Conservation (phyloP, 768 basidiomycete species). For the Pseudohyphozyma bogoriensis region DNA sequence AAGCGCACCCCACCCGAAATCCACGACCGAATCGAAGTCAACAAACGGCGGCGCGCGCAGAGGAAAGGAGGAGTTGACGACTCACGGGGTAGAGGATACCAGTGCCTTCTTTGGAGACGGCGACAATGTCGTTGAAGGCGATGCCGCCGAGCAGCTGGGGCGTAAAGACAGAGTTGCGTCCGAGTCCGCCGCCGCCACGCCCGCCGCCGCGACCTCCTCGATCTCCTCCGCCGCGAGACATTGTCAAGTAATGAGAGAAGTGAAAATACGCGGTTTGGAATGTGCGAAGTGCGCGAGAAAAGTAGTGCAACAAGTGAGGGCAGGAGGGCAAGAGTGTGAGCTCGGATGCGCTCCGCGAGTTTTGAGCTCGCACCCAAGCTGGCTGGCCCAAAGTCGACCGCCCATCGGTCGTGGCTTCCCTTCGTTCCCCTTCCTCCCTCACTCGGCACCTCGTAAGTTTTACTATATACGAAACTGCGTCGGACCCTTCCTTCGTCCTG, state of each 20-base stretch:
- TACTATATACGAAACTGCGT: too few species aligned
- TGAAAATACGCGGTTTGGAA: too few species aligned
- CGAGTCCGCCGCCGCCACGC: conserved; percentile 2
- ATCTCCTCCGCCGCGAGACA: neutral
- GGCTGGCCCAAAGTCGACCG: too few species aligned
- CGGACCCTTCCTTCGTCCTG: too few species aligned
- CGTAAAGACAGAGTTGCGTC: conserved; percentile 11
- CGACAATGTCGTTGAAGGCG: conserved; percentile 18
- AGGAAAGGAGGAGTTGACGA: neutral
- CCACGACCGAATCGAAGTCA: neutral
- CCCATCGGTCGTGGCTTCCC: too few species aligned
- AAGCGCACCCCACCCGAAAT: neutral
- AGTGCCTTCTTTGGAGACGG: conserved; percentile 10
- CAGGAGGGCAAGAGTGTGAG: too few species aligned
- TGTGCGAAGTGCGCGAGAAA: too few species aligned
- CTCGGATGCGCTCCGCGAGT: too few species aligned
- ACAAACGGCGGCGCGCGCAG: neutral
- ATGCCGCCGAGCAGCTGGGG: conserved; percentile 18
- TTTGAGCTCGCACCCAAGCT: too few species aligned
- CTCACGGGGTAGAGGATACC: conserved; percentile 25
- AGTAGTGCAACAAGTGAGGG: too few species aligned
- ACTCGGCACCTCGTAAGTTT: too few species aligned
- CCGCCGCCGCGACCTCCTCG: conserved; percentile 23
- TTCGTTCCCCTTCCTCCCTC: too few species aligned
- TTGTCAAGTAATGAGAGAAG: neutral